Evolutionary conservation across 106 monocot species (phyloP), one percentile per base, ranked within the genome.

Genomic region (Dioscorea alata): DNA sequence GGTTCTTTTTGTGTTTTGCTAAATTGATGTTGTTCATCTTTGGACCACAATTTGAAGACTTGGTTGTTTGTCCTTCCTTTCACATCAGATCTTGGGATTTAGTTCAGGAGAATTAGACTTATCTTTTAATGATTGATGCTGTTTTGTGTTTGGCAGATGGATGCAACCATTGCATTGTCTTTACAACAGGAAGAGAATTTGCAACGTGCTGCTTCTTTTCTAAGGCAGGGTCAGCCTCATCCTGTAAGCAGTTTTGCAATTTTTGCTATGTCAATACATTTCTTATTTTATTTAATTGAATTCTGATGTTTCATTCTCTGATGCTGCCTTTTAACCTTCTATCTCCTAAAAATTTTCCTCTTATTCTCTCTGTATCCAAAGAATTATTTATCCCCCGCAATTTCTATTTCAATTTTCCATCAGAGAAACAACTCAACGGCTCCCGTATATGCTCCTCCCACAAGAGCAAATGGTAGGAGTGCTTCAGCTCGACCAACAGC

Each of bases 101-200:
- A 42, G 9, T 42, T 42, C 10, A 8, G 42, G 42, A 42, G 42
- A 42, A 42, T 42, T 42, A 42, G 42, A 10, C 42, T 42, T 8
- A 0, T 5, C 42, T 3, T 42, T 3, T 42, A 2, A 42, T 42
- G 42, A 10, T 8, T 42, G 42, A 42, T 42, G n/a, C 53, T 66
- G 15, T 61, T 73, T 23, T 33, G 56, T 59, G 56, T 51, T 34
- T 23, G 56, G 61, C 74, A 90, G 90, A 35, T 76, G 28, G 79
- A 90, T 79, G 86, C 78, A 73, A 81, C 23, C 32, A 59, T 86
- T 59, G 78, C 86, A 51, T 76, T 83, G 83, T 60, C 81, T 10
- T 76, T 84, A 78, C 90, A 90, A 48, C 69, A 76, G 53, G 81
- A 75, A 13, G 86, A 83, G 67, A 79, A 73, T 75, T 60, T 63